A percentile compares a stretch with the other conserved stretches of the same genome.
Evolutionary conservation across 2,329 filamentous ascomycete species (phyloP).

Genomic region (Hirsutella rhossiliensis): DNA sequence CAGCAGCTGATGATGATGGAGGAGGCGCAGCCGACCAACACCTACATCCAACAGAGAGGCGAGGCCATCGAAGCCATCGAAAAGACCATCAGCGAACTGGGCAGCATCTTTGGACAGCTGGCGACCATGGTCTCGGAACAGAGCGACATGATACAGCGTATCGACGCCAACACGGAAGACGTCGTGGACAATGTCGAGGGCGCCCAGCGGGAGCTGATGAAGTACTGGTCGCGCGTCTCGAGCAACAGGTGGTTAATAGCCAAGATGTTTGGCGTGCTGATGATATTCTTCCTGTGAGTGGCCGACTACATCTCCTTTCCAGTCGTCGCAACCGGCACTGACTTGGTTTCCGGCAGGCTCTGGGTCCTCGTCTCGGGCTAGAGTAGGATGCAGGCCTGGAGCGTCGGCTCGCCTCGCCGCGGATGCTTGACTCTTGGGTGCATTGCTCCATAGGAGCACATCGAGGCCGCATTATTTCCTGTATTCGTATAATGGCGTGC

Average conservation of each 20-base stretch:
- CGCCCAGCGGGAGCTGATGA: slow-evolving; percentile 86
- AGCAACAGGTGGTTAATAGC: slow-evolving; percentile 93
- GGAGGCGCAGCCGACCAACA: slow-evolving; percentile 77
- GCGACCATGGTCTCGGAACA: slow-evolving; percentile 97
- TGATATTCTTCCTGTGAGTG: slow-evolving; percentile 74
- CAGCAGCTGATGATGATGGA: slow-evolving; percentile 86
- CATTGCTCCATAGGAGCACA: background rate
- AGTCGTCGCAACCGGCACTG: slow-evolving; percentile 1
- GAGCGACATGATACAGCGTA: slow-evolving; percentile 93
- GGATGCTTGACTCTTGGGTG: background rate
- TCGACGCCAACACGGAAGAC: slow-evolving; percentile 94
- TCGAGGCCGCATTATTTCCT: background rate
- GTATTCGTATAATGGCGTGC: background rate
- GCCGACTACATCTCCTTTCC: background rate
- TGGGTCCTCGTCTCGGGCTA: slow-evolving; percentile 28
- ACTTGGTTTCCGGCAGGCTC: slow-evolving; percentile 14
- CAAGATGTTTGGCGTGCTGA: slow-evolving; percentile 68
- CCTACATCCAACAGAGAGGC: slow-evolving; percentile 85
- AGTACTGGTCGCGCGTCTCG: slow-evolving; percentile 91
- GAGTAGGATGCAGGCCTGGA: background rate
- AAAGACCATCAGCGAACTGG: slow-evolving; percentile 84
- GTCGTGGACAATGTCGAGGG: slow-evolving; percentile 98
- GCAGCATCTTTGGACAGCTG: slow-evolving; percentile 82
- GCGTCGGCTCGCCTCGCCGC: no score
- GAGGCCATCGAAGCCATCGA: slow-evolving; percentile 97